Conservation (phyloP, 1,139 yeast species). For the Suhomyces terraborum region DNA sequence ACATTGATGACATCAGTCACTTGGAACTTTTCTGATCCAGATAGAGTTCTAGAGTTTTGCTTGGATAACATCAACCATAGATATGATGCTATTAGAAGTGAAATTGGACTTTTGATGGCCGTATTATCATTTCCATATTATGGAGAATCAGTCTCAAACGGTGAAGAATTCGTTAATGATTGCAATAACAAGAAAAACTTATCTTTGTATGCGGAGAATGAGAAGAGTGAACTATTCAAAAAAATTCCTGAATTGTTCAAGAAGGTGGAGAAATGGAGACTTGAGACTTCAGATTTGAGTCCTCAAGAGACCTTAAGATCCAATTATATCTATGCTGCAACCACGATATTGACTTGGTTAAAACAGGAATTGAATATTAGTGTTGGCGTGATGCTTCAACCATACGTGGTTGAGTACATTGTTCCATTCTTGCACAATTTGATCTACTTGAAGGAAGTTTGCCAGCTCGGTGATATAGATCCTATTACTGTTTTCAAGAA, state of each 20-base stretch:
- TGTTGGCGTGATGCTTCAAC: conserved; percentile 42
- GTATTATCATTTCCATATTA: conserved; percentile 56
- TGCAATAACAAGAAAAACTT: conserved; percentile 30
- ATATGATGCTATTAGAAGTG: conserved; percentile 75
- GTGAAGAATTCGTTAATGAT: conserved; percentile 44
- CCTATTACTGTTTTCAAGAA: conserved; percentile 56
- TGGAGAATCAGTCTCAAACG: conserved; percentile 49
- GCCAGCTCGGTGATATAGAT: conserved; percentile 67
- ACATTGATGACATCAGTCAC: conserved; percentile 56
- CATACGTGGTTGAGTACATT: conserved; percentile 43
- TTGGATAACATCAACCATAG: conserved; percentile 57
- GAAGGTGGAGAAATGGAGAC: conserved; percentile 47
- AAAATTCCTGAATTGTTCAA: conserved; percentile 41
- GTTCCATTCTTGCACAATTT: conserved; percentile 73
- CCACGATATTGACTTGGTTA: conserved; percentile 48
- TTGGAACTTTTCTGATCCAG: conserved; percentile 60
- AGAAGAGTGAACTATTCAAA: conserved; percentile 23
- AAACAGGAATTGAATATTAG: conserved; percentile 45
- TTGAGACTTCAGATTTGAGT: conserved; percentile 31
- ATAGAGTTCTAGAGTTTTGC: conserved; percentile 49
- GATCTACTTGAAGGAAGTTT: conserved; percentile 76
- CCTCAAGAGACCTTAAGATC: conserved; percentile 52
- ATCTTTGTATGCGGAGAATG: conserved; percentile 32
- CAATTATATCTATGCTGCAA: conserved; percentile 49
- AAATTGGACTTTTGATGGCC: conserved; percentile 66